Base-by-base conservation (phyloP, 2,329 filamentous ascomycete genomes). In the Monosporascus sp. region DNA sequence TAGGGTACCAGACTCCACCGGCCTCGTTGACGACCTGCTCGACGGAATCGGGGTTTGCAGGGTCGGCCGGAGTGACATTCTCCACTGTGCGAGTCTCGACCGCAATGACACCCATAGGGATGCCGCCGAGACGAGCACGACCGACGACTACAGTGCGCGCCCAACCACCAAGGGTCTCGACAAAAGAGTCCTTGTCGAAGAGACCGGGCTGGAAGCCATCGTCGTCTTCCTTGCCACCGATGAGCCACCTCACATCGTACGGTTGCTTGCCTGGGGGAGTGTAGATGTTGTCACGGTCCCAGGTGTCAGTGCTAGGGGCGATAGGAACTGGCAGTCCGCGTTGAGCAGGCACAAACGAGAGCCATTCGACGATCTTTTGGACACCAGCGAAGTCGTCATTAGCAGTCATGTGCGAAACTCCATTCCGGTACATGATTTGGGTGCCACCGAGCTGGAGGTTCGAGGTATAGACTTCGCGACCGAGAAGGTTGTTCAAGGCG, bases 361-460 rank as follows among this genome's bases (percentile, higher is more conserved):
- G 84, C 94, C 94, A 99, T 70, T 96, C 88, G 48, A 97, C 90
- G 68, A 99, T 97, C 81, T 95, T 95, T 66, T 89, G 91, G 22
- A 99, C 89, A 83, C 94, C 94, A 66, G 93, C 92, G 65, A 99
- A 97, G 76, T 99, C 94, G 67, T 99, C 93, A 63, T 88, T 89
- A 66, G 94, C 94, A 62, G 93, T 97, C 89, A 97, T 93, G 79
- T 99, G 94, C 22, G 94, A 97, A 43, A 99, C 94, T 84, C 94
- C 94, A 71, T 99, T 99, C 77, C 90, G 92, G 84, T 99, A 97
- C 94, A 99, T 99, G 82, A 99, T 99, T 75, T 99, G 94, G n/a
- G 94, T 99, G 64, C 94, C 94, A 85, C 94, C 94, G 60, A 99
- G 90, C 79, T 99, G 94, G 68, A 99, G 76, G 82, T 99, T 99